A percentile compares a stretch with the other conserved stretches of the same genome.
Conservation (phyloP, 2,329 filamentous ascomycete genomes). For the Hymenotorrendiella dingleyae region DNA sequence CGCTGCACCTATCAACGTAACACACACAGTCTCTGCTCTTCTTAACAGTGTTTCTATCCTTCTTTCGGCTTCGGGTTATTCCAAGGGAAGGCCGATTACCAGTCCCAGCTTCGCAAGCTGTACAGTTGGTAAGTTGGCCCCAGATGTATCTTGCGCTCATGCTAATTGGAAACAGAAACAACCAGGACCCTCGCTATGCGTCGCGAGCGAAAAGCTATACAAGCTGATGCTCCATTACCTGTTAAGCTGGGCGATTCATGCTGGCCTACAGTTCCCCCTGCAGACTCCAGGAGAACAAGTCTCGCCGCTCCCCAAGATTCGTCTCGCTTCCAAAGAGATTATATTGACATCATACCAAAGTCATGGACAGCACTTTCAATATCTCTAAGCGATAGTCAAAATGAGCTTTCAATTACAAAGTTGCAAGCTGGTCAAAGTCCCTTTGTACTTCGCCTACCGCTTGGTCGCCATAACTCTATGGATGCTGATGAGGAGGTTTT, state of each 20-base stretch:
- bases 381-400: constrained; percentile 71
- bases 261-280: constrained; percentile 38
- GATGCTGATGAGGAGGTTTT: constrained; percentile 78
- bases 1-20: constrained; percentile 48
- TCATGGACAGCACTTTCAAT: constrained; percentile 84
- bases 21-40: constrained; percentile 58
- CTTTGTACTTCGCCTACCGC: constrained; percentile 79
- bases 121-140: constrained; percentile 38
- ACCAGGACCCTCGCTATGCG: constrained; percentile 64
- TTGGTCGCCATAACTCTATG: constrained; percentile 74
- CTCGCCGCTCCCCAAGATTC: constrained; percentile 46
- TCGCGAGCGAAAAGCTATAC: constrained; percentile 54
- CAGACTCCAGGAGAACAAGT: constrained; percentile 38
- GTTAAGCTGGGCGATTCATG: constrained; percentile 30
- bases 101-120: constrained; percentile 55
- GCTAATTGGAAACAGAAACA: constrained; percentile 42
- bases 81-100: constrained; percentile 40
- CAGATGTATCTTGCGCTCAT: neutral
- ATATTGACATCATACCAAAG: constrained; percentile 76
- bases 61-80: constrained; percentile 53
- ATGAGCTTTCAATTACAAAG: constrained; percentile 86
- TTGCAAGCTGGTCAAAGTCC: constrained; percentile 70
- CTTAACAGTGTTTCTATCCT: constrained; percentile 61
- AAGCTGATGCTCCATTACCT: constrained; percentile 16
- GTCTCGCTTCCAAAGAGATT: constrained; percentile 67